These are phyloP conservation scores for Eucalyptus cladocalyx DNA, from an alignment of 345 rosid genomes.

Conservation along the genomic window DNA sequence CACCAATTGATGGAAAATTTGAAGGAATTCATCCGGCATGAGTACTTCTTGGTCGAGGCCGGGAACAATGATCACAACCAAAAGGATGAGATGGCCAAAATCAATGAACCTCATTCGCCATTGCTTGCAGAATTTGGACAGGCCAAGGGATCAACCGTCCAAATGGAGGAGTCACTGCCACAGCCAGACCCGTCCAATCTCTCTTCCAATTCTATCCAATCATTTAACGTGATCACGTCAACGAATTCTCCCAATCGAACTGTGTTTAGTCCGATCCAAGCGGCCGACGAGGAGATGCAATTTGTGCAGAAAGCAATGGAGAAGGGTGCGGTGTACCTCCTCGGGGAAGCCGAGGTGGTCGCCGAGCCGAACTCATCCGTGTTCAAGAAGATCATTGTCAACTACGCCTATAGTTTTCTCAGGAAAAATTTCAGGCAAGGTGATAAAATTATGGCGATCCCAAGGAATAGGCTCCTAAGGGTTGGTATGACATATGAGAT, in stretches of 20 bases:
- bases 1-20: conserved; percentile 80
- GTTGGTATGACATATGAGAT: conserved; percentile 88
- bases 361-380: conserved; percentile 37
- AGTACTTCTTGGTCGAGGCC: conserved; percentile 13
- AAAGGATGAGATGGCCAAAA: conserved; percentile 13
- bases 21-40: conserved; percentile 82
- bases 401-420: conserved; percentile 40
- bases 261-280: conserved; percentile 18
- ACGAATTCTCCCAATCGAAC: conserved; percentile 6
- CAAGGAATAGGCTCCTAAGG: conserved; percentile 45
- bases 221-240: not conserved
- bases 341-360: conserved; percentile 65
- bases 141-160: not conserved
- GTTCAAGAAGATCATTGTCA: conserved; percentile 52
- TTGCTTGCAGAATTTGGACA: not conserved
- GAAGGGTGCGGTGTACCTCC: conserved; percentile 52
- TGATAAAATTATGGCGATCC: conserved; percentile 45
- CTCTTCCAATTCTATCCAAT: conserved; percentile 30
- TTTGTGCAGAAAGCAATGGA: conserved; percentile 52
- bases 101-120: not conserved
- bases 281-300: conserved; percentile 50
- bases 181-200: conserved; percentile 9
- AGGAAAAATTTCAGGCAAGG: conserved; percentile 61
- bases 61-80: conserved; percentile 3
- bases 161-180: not conserved